Evolutionary conservation across 805 yeast genomes (phyloP), one percentile per base, ranked within the genome.

Genomic region (Clavispora santaluciae): DNA sequence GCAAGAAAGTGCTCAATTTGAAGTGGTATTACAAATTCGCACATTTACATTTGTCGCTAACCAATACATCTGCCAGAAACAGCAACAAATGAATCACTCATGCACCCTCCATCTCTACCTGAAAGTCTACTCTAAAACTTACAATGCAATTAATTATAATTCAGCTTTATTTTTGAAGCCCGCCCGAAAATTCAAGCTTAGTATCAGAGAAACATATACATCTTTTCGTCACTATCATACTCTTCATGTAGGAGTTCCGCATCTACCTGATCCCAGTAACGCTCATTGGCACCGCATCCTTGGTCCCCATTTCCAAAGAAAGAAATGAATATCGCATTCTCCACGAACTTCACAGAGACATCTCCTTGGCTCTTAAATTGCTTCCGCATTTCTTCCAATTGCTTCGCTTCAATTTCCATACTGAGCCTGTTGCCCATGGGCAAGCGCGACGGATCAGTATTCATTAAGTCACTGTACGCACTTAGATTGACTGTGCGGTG

Each of bases 241-340:
- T 33, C 36, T 11, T 28, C 31, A 12, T 16, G 7, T n/a, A 28
- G 2, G 21, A 28, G 20, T 13, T 23, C 25, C 18, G 38, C 28
- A 24, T 48, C 49, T 12, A 49, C 17, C 13, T 50, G 46, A 29
- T 50, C 54, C 54, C 54, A 50, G 25, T 10, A 35, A 5, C 54
- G 48, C 16, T 24, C 15, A 18, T 18, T 22, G 23, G 24, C 26
- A n/a, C 10, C 13, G 21, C 21, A 4, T 12, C 9, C 31, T 9
- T 36, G 26, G 10, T 26, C 40, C 6, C 12, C 36, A 3, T 20
- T 29, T 22, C 30, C 37, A 22, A 40, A 48, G 36, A 51, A 48
- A 1, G 48, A 39, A 47, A 51, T 40, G 31, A 50, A 40, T 16
- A 49, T 40, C 9, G 47, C 48, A 20, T 51, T 51, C 22, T 49